A percentile compares a stretch with the other conserved stretches of the same genome.
These are phyloP conservation scores for Meredithiella fracta DNA, from an alignment of 2,329 filamentous ascomycete species.

Conservation along the genomic window DNA sequence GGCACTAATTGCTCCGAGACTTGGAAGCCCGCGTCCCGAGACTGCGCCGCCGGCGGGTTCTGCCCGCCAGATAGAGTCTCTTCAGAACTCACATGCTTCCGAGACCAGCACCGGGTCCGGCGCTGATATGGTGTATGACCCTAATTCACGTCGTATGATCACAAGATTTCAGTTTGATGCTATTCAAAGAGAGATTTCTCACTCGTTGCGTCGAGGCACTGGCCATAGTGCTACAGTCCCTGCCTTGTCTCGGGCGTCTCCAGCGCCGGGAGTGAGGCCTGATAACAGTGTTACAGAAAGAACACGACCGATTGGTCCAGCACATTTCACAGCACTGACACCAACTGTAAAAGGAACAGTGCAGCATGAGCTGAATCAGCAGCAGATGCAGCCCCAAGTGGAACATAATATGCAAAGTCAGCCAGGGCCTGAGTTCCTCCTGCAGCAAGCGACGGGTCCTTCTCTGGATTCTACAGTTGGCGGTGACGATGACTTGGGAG, in stretches of 20 bases:
- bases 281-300: too few species aligned
- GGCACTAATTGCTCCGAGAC: neutral
- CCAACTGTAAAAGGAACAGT: neutral
- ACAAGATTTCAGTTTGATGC: constrained; percentile 21
- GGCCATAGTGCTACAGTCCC: too few species aligned
- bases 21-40: too few species aligned
- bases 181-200: neutral
- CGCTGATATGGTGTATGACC: constrained; percentile 41
- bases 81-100: too few species aligned
- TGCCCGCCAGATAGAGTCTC: too few species aligned
- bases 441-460: neutral
- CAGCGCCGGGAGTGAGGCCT: too few species aligned
- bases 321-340: neutral
- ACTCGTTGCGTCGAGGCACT: neutral
- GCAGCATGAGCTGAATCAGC: neutral
- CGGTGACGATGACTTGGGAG: too few species aligned
- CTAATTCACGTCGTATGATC: constrained; percentile 49
- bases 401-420: too few species aligned
- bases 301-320: neutral
- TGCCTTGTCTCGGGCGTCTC: too few species aligned
- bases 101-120: constrained; percentile 14
- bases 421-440: neutral
- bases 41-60: too few species aligned
- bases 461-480: too few species aligned
- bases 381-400: neutral